These are phyloP conservation scores for Hirschfeldia incana DNA, from an alignment of 345 rosid genomes.

Conservation along the genomic window DNA sequence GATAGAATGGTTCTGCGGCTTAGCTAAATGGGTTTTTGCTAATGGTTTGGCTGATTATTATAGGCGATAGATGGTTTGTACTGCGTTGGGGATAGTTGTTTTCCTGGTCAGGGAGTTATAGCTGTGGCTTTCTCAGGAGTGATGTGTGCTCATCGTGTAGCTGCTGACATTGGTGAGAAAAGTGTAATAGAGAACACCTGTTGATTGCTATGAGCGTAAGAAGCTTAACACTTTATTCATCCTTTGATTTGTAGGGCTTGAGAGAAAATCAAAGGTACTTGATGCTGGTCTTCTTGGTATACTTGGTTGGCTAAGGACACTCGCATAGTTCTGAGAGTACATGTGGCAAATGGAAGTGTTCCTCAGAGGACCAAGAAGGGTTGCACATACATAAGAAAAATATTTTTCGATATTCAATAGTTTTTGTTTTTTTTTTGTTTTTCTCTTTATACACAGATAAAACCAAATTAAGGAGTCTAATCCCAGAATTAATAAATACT, in stretches of 20 bases:
- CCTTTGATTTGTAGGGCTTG: constrained; percentile 53
- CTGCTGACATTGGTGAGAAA: constrained; percentile 88
- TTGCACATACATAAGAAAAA: not conserved
- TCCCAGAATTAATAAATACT: too few relatives aligned
- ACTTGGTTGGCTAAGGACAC: constrained; percentile 81
- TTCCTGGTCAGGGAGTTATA: constrained; percentile 98
- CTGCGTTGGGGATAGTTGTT: constrained; percentile 98
- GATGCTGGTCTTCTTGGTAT: constrained; percentile 74
- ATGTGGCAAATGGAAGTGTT: constrained; percentile 1
- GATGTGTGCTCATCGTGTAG: constrained; percentile 96
- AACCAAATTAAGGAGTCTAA: not conserved
- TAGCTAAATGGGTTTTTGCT: constrained; percentile 24
- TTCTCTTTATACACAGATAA: not conserved
- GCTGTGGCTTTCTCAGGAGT: constrained; percentile 97
- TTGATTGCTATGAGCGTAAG: not conserved
- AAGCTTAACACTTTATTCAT: constrained; percentile 1
- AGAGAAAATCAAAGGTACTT: constrained; percentile 68
- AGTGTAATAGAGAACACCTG: not conserved
- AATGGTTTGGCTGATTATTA: constrained; percentile 60
- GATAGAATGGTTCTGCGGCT: not conserved
- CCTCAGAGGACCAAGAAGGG: not conserved
- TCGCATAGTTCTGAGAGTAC: constrained; percentile 49
- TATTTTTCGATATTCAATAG: too few relatives aligned
- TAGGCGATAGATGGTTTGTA: constrained; percentile 80
- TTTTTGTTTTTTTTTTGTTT: too few relatives aligned